Evolutionary conservation across 2,329 filamentous ascomycete genomes (phyloP).

Genomic region (Pseudogymnoascus sp.): DNA sequence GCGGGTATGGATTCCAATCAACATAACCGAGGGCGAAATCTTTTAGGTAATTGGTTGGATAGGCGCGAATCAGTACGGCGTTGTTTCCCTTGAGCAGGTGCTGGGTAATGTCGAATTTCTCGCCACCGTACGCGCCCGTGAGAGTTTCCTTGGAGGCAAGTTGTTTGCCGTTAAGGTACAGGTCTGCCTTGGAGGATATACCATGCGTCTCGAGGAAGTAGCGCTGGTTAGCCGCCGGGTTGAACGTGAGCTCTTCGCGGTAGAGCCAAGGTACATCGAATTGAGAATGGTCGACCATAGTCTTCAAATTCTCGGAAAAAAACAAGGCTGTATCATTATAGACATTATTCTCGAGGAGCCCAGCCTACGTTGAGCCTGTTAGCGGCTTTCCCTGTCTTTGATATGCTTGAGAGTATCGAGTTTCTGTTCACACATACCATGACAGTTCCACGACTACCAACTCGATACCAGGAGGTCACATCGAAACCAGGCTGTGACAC

Average conservation of each 20-base stretch:
- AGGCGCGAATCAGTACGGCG: constrained; percentile 42
- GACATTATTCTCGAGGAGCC: constrained; percentile 39
- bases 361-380: background rate
- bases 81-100: constrained; percentile 35
- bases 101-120: constrained; percentile 44
- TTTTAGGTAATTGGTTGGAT: constrained; percentile 50
- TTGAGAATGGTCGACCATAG: constrained; percentile 33
- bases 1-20: constrained; percentile 54
- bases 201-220: constrained; percentile 49
- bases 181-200: constrained; percentile 50
- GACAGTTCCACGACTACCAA: constrained; percentile 9
- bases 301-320: constrained; percentile 41
- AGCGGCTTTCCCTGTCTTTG: background rate
- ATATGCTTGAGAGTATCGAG: background rate
- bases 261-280: constrained; percentile 53
- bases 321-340: constrained; percentile 47
- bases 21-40: constrained; percentile 53
- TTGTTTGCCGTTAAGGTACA: constrained; percentile 48
- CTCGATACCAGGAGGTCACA: constrained; percentile 28
- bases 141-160: constrained; percentile 41
- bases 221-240: constrained; percentile 30
- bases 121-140: constrained; percentile 48
- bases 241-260: constrained; percentile 41
- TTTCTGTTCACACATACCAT: background rate
- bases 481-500: constrained; percentile 38